phyloP scores from a whole-genome alignment of 2,329 filamentous ascomycete species.

The Diplodia mutila region DNA sequence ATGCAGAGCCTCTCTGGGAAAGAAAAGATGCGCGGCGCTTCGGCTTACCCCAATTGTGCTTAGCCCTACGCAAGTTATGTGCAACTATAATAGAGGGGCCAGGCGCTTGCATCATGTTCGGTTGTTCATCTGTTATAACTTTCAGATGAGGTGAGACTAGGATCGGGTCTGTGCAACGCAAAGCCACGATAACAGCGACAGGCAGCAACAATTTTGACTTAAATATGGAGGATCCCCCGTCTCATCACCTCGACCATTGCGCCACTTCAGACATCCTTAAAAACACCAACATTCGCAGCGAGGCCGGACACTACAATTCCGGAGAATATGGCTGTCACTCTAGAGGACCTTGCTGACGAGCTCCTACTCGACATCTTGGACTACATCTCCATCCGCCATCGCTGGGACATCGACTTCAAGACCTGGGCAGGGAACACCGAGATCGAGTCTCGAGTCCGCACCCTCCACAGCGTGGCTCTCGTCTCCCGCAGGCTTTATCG shows the following conservation, averaged over 20 bases:
- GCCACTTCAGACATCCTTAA: not conserved
- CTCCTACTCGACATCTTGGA: not conserved
- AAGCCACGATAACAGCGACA: constrained; percentile 1
- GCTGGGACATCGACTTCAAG: constrained; percentile 9
- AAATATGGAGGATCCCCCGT: not conserved
- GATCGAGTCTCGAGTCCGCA: not conserved
- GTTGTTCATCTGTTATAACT: not conserved
- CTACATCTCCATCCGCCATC: not conserved
- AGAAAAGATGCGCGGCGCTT: not conserved
- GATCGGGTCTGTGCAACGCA: not conserved
- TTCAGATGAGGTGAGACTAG: not conserved
- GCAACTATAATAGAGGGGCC: not conserved
- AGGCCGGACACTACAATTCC: not conserved
- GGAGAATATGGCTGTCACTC: not conserved
- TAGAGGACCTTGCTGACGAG: constrained; percentile 1
- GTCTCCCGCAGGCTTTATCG: constrained; percentile 5
- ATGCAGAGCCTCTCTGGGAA: not conserved
- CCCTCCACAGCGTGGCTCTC: not conserved
- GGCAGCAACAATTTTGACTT: not conserved
- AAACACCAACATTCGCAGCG: not conserved
- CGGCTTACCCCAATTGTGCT: not conserved
- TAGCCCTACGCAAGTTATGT: not conserved
- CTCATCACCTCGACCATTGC: not conserved
- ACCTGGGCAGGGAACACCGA: not conserved
- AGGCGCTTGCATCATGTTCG: not conserved